A percentile compares a stretch with the other conserved stretches of the same genome.
These are phyloP conservation scores for Botrytis paeoniae DNA, from an alignment of 2,329 filamentous ascomycete species.

Conservation along the genomic window DNA sequence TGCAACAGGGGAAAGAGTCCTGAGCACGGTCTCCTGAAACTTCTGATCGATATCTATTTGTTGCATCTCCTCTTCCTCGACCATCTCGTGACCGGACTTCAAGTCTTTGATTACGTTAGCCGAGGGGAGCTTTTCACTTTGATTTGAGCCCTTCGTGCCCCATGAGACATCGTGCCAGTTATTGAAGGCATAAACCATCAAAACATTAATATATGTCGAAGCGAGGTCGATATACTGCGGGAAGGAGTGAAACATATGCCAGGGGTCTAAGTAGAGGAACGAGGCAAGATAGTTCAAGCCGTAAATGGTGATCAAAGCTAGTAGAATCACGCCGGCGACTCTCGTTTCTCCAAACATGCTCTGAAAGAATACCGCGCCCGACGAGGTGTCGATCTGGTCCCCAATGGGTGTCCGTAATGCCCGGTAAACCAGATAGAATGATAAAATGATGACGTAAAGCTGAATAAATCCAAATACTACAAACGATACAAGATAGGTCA, in stretches of 20 bases:
- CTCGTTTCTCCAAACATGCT: constrained; percentile 65
- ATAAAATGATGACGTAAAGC: constrained; percentile 83
- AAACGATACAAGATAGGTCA: constrained; percentile 88
- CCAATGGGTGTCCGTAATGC: constrained; percentile 59
- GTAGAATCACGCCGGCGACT: constrained; percentile 81
- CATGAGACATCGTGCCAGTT: constrained; percentile 99
- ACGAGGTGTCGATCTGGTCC: constrained; percentile 56
- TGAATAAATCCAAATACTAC: constrained; percentile 84
- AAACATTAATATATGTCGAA: constrained; percentile 98
- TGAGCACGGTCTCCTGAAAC: constrained; percentile 94
- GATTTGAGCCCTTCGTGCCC: constrained; percentile 99
- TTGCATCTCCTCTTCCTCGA: constrained; percentile 94
- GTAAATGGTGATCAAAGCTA: constrained; percentile 90
- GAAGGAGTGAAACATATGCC: constrained; percentile 99
- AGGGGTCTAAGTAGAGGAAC: constrained; percentile 96
- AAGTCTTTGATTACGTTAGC: constrained; percentile 59
- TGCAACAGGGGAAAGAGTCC: constrained; percentile 80
- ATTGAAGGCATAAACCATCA: constrained; percentile 99
- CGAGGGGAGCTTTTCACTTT: constrained; percentile 86
- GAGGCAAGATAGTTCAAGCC: constrained; percentile 96
- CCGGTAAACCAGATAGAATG: constrained; percentile 81
- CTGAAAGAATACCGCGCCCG: constrained; percentile 66
- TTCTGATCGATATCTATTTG: constrained; percentile 98
- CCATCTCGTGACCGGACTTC: constrained; percentile 85
- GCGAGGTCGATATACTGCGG: constrained; percentile 90